Evolutionary conservation across 2,329 filamentous ascomycete genomes (phyloP), one percentile per base, ranked within the genome.

Genomic region (Penicillium sp.): DNA sequence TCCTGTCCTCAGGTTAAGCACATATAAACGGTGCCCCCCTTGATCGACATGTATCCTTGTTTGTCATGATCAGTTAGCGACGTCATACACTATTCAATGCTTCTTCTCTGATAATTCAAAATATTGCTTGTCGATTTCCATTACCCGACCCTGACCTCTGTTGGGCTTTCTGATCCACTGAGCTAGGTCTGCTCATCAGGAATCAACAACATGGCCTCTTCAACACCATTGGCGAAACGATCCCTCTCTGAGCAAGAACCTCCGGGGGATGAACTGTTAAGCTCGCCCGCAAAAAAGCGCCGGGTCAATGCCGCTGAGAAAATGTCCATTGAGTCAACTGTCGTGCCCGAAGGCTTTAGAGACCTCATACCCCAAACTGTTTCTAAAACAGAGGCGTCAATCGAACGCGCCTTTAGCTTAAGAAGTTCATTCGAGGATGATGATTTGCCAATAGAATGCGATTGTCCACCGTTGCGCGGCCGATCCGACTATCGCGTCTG

Each of bases 241-340:
- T 21, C 44, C 4, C 27, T 49, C 36, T 55, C 44, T 17, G 45
- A 17, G 9, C 27, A n/a, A 49, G 25, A 17, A 21, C 53, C 21
- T 21, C 44, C 44, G 17, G 36, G 27, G 25, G 36, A 49, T n/a
- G 53, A 55, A 19, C 44, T 7, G 4, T 9, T 25, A 33, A 55
- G 25, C 44, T 55, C 53, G 17, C 53, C 53, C 21, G 36, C 44
- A 25, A 55, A 55, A 42, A 55, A 29, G 36, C 53, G 53, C 44
- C 35, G 53, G 19, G 45, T 55, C 17, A 35, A n/a, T 23, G 15
- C 17, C 25, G 19, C 27, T 21, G 36, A 49, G 8, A 29, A 21
- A 7, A 8, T 19, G 0, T 6, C n/a, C 6, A 23, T 10, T 19
- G 53, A 35, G 6, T 25, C 17, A n/a, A 23, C 36, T 13, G 36